Conservation (phyloP, 306 rosid genomes). For the Quercus glauca region DNA sequence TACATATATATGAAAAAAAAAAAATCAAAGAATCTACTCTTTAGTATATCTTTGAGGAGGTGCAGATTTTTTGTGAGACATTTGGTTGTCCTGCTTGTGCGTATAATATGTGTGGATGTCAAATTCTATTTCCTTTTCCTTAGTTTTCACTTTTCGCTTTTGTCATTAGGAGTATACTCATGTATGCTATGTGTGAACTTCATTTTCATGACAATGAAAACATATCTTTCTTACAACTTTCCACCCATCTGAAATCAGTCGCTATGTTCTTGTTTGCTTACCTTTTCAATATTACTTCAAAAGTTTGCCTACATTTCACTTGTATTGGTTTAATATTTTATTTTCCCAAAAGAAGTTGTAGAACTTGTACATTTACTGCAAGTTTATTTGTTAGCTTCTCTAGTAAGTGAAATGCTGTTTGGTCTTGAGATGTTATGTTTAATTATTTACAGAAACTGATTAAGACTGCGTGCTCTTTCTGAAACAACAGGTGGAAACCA, state of each 20-base stretch:
- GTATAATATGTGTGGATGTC: neutral
- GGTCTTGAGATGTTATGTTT: neutral
- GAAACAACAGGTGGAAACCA: conserved; percentile 44
- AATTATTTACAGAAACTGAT: neutral
- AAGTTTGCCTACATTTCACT: neutral
- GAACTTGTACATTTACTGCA: neutral
- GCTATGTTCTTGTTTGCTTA: neutral
- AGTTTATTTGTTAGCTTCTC: neutral
- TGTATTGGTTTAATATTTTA: neutral
- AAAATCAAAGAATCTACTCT: too few species aligned
- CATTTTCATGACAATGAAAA: neutral
- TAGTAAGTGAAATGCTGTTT: neutral
- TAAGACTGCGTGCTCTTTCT: neutral
- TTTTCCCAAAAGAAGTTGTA: neutral
- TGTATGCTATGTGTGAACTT: neutral
- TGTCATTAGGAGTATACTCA: neutral
- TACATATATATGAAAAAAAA: too few species aligned
- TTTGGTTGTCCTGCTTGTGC: neutral
- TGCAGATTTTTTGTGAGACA: neutral
- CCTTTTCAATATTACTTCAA: neutral
- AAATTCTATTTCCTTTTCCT: neutral
- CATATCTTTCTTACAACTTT: neutral
- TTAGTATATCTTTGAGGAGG: too few species aligned
- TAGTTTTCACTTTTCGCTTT: neutral
- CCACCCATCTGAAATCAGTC: neutral